Base-by-base conservation (phyloP, 345 rosid genomes). In the Syzygium aqueum region DNA sequence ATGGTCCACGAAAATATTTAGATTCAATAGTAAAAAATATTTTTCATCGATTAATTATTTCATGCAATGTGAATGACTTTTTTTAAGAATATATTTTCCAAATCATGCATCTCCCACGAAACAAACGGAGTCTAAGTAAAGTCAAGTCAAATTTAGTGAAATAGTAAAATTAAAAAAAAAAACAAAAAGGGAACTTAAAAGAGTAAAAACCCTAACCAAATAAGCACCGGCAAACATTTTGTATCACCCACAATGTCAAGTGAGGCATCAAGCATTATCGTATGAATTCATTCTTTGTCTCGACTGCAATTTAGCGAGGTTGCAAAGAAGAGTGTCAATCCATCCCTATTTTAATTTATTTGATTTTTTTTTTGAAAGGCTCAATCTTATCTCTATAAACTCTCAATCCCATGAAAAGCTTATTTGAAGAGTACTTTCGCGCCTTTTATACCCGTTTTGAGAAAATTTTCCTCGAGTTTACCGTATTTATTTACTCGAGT, bases 151-250 rank as follows among this genome's bases (percentile, higher is more conserved):
- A 59, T 59, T 57, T 59, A 27, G 28, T 59, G 6, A 25, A 59
- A 59, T 0, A 0, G 7, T 27, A 27, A 59, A 59, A 59, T 59
- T 57, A 0, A 7, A 5, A 0, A 22, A 3, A 3, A 3, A 25
- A 11, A 25, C 3, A 11, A 11, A 59, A 59, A 59, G 16, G 65
- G 12, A 57, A 59, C 30, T n/a, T 59, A 25, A 15, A 59, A 59
- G 27, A 27, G 65, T 1, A 25, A 57, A 57, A 11, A 2, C 28
- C 59, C 14, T 25, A 57, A 57, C 28, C 63, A 11, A 57, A 57
- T 10, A 57, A 10, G 28, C 30, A 25, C 65, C 16, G 3, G 65
- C 65, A 25, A 57, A 57, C 14, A 57, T 57, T 10, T 57, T 57
- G 4, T 25, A 57, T 57, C 28, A 11, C 5, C 28, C 65, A 11